A percentile compares a stretch with the other conserved stretches of the same genome.
phyloP scores from a whole-genome alignment of 139 green algal genomes.

The Marvania coccoides region DNA sequence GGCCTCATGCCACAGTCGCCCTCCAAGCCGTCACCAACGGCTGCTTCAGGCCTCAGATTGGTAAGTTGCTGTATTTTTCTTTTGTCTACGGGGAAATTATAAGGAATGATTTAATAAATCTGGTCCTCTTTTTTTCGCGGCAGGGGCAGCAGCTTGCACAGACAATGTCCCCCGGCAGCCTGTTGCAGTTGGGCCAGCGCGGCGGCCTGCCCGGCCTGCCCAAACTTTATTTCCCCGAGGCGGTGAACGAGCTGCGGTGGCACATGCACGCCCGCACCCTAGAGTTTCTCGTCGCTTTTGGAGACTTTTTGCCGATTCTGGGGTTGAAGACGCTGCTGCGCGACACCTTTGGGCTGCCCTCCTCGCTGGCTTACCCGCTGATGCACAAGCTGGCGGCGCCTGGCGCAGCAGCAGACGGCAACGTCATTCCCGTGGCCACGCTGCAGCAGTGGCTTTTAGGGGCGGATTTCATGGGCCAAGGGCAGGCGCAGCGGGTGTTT shows the following conservation, averaged over 20 bases:
- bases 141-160: too few relatives aligned
- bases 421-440: conserved; percentile 18
- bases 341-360: conserved; percentile 79
- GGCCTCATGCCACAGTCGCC: conserved; percentile 46
- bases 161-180: neutral
- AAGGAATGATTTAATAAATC: neutral
- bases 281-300: conserved; percentile 3
- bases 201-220: neutral
- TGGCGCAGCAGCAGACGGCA: neutral
- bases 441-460: conserved; percentile 34
- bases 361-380: conserved; percentile 68
- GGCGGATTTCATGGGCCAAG: conserved; percentile 17
- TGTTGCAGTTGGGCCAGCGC: neutral
- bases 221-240: neutral
- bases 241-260: neutral
- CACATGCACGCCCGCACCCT: neutral
- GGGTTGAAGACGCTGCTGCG: conserved; percentile 4
- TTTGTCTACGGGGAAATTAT: too few relatives aligned
- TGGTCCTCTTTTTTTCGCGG: neutral
- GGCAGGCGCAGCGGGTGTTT: conserved; percentile 18
- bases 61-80: too few relatives aligned
- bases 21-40: neutral
- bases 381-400: conserved; percentile 54
- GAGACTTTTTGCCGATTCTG: neutral
- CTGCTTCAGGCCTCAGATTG: conserved; percentile 10